Conservation (phyloP, 1,284 basidiomycete species). For the Coriolopsis trogii region DNA sequence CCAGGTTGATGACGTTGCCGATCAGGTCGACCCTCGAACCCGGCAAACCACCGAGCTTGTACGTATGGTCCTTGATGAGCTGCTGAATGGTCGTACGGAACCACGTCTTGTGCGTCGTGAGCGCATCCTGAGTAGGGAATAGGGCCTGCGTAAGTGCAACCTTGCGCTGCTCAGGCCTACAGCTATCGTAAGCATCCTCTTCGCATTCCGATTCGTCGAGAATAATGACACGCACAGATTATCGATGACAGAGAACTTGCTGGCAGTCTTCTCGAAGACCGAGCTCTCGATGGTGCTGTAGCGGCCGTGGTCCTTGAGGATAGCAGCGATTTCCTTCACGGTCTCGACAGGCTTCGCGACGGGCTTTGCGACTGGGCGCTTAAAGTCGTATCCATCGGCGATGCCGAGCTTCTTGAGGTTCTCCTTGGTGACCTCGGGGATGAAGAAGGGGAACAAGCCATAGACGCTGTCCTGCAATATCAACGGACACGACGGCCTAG, state of each 20-base stretch:
- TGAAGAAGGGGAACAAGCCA: conserved; percentile 84
- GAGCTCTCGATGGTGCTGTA: conserved; percentile 37
- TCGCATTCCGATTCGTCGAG: conserved; percentile 29
- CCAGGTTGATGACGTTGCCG: conserved; percentile 68
- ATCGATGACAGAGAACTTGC: conserved; percentile 16
- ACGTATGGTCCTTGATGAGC: conserved; percentile 43
- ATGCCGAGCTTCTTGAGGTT: conserved; percentile 60
- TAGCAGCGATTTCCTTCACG: conserved; percentile 44
- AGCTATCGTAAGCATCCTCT: conserved; percentile 15
- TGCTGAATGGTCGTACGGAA: conserved; percentile 42
- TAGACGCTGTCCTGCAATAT: conserved; percentile 67
- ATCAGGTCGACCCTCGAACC: conserved; percentile 65
- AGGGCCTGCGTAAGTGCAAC: conserved; percentile 25
- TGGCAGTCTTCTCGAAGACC: conserved; percentile 14
- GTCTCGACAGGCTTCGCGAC: conserved; percentile 44
- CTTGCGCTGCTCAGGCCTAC: conserved; percentile 17
- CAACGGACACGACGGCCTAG: conserved; percentile 42
- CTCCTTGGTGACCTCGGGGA: conserved; percentile 63
- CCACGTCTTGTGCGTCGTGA: conserved; percentile 34
- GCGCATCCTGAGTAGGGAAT: conserved; percentile 22
- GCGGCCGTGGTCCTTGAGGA: conserved; percentile 40
- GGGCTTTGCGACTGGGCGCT: conserved; percentile 45
- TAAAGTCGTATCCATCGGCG: conserved; percentile 53
- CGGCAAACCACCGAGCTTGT: conserved; percentile 36
- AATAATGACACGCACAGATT: conserved; percentile 8